Base-by-base conservation (phyloP, 2,329 filamentous ascomycete species). In the Mollisiaceae sp. region DNA sequence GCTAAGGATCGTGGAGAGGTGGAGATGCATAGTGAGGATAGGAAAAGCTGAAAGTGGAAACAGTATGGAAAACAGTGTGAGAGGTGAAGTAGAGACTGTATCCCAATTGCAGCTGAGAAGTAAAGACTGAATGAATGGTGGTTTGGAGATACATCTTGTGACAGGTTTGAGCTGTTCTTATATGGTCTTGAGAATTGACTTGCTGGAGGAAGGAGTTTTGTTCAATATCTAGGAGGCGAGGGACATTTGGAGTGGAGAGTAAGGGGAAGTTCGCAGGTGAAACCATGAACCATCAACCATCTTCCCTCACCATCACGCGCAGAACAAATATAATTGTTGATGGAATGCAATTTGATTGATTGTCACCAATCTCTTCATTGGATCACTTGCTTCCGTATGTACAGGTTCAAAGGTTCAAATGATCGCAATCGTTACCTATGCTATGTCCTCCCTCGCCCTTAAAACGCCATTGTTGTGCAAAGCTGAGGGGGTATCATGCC, bases 401-500 rank as follows among this genome's bases (percentile, higher is more conserved):
- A 72, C 72, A 72, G 43, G 66, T 65, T 57, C 62, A 65, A 67
- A 63, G 55, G 52, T 64, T 47, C 59, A 59, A 45, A 56, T 63
- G 41, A 22, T 50, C 45, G 45, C 45, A 59, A 63, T 38, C 41
- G 27, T 11, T 15, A n/a, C n/a, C n/a, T n/a, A 55, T 24, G 45
- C 54, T 27, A 54, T 52, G 39, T 45, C 3, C 27, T 45, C 38
- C 32, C 54, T 50, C 32, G 35, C 45, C 32, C 50, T 35, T 15
- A 57, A 57, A 57, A 57, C 55, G 32, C 55, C 55, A 57, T 24
- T 22, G 65, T 61, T 27, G 65, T 27, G 57, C 43, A 64, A 67
- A 67, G 65, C 69, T 55, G 39, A 59, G 64, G 68, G 68, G 70
- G 70, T 72, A 71, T 72, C 68, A 67, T 68, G 69, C 70, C 59